phyloP scores from a whole-genome alignment of 2,329 filamentous ascomycete species.

The Apiospora hydei region DNA sequence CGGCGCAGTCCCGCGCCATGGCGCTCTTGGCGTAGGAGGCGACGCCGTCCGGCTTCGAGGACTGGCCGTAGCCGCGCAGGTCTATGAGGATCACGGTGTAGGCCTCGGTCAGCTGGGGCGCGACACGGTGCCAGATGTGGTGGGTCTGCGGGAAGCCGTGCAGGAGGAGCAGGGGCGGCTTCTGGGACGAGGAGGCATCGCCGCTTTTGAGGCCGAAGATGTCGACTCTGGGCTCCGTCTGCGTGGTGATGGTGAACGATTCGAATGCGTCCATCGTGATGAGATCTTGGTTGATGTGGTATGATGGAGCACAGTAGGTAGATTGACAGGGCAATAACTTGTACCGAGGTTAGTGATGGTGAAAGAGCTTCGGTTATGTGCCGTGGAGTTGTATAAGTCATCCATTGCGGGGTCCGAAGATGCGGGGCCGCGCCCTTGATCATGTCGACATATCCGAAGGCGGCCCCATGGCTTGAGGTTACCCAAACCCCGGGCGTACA shows the following conservation, averaged over 20 bases:
- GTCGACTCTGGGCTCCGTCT: constrained; percentile 45
- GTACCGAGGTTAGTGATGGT: neutral
- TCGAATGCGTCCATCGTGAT: constrained; percentile 50
- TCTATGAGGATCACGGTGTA: constrained; percentile 56
- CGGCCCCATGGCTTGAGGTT: neutral
- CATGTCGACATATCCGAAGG: neutral
- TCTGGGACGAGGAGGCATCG: constrained; percentile 33
- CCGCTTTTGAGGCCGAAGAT: constrained; percentile 52
- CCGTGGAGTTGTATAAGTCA: neutral
- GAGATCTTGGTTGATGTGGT: neutral
- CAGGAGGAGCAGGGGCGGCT: constrained; percentile 53
- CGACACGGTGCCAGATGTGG: constrained; percentile 59
- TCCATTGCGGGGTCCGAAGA: constrained; percentile 3
- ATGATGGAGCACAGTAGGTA: neutral
- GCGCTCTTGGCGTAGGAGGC: constrained; percentile 53
- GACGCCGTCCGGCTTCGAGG: constrained; percentile 51
- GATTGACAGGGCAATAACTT: no score
- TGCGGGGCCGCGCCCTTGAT: constrained; percentile 12
- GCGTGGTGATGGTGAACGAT: constrained; percentile 47
- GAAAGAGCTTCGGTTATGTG: neutral
- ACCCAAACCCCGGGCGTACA: neutral
- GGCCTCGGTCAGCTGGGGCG: constrained; percentile 44
- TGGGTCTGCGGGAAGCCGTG: constrained; percentile 62
- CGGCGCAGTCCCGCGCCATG: constrained; percentile 56
- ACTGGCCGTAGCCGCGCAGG: constrained; percentile 59